phyloP scores from a whole-genome alignment of 352 stramenopile species.

The Ophiocytium majus region DNA sequence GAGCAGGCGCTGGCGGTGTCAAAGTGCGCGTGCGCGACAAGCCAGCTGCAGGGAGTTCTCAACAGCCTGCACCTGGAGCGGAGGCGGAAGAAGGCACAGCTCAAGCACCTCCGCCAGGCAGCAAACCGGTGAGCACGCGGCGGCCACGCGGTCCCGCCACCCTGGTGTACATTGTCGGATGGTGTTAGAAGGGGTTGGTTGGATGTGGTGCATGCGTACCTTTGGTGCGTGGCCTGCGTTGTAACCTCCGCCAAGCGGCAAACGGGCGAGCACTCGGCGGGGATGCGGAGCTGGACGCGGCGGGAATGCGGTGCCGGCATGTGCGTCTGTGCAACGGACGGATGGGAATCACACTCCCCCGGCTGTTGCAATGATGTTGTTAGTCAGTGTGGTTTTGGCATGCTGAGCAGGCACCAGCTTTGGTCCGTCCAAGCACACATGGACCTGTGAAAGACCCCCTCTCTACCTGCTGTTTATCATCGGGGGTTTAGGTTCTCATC shows the following conservation, averaged over 20 bases:
- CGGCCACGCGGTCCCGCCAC: background rate
- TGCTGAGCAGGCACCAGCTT: too few species aligned
- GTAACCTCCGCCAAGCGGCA: background rate
- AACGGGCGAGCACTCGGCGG: background rate
- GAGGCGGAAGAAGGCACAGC: background rate
- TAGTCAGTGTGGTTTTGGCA: too few species aligned
- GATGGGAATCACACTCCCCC: too few species aligned
- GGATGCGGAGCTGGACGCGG: background rate
- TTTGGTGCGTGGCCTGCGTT: background rate
- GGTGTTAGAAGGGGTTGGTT: too few species aligned
- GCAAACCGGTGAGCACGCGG: background rate
- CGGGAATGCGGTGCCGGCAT: background rate
- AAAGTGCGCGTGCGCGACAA: background rate
- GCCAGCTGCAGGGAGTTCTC: background rate
- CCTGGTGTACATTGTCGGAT: background rate
- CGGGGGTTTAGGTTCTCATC: too few species aligned
- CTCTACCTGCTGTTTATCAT: too few species aligned
- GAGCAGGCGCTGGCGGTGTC: background rate
- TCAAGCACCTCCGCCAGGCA: background rate
- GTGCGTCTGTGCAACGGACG: too few species aligned
- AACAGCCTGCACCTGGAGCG: background rate
- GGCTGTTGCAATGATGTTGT: too few species aligned
- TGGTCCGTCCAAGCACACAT: too few species aligned
- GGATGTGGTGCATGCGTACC: too few species aligned
- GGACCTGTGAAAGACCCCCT: too few species aligned